phyloP scores from a whole-genome alignment of 116 monocot genomes.

The Zostera marina region DNA sequence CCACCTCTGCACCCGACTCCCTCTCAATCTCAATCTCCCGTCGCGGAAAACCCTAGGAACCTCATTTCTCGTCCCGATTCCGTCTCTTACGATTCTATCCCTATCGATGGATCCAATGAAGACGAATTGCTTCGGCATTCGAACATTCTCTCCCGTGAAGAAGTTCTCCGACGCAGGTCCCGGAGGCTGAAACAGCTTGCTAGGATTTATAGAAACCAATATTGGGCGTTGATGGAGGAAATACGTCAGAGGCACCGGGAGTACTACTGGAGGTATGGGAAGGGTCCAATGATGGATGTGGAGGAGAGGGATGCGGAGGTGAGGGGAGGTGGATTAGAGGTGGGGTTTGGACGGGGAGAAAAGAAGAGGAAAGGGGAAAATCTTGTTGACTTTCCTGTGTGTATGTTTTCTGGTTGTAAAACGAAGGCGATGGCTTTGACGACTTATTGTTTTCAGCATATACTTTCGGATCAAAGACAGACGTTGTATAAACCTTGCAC shows the following conservation, averaged over 20 bases:
- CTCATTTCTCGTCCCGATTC: neutral
- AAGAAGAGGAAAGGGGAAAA: neutral
- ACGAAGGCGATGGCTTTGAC: slow-evolving; percentile 62
- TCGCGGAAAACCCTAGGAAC: slow-evolving; percentile 1
- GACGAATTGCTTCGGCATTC: slow-evolving; percentile 21
- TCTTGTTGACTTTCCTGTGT: slow-evolving; percentile 18
- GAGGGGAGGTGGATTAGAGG: neutral
- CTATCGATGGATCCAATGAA: slow-evolving; percentile 11
- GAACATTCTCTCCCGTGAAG: slow-evolving; percentile 30
- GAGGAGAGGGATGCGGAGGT: slow-evolving; percentile 4
- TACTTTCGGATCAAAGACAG: slow-evolving; percentile 49
- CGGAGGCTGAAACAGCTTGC: slow-evolving; percentile 30
- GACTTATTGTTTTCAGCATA: slow-evolving; percentile 55
- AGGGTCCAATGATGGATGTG: slow-evolving; percentile 47
- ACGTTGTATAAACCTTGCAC: slow-evolving; percentile 59
- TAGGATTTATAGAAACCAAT: slow-evolving; percentile 32
- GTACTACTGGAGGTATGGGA: slow-evolving; percentile 76
- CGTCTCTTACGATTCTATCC: neutral
- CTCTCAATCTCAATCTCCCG: neutral
- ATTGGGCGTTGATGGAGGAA: slow-evolving; percentile 78
- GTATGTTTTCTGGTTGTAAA: slow-evolving; percentile 49
- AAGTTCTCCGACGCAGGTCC: slow-evolving; percentile 68
- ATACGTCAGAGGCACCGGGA: slow-evolving; percentile 45
- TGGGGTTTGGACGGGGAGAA: slow-evolving; percentile 4
- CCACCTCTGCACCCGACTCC: neutral